These are phyloP conservation scores for Penicillium polonicum DNA, from an alignment of 2,329 filamentous ascomycete species.

Conservation along the genomic window DNA sequence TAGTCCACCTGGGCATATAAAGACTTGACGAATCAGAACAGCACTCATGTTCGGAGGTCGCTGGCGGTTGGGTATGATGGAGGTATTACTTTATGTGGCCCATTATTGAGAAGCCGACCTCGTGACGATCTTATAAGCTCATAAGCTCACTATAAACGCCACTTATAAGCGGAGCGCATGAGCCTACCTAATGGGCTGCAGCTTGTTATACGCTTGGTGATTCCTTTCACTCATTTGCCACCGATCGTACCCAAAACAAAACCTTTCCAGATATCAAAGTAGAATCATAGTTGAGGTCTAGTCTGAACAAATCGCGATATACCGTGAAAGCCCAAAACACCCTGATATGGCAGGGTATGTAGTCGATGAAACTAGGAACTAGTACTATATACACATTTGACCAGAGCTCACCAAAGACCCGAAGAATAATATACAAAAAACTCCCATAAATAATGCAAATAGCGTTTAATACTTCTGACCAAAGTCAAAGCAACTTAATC, in stretches of 20 bases:
- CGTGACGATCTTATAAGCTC: too few species aligned
- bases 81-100: not conserved
- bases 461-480: not conserved
- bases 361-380: not conserved
- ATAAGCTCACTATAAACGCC: not conserved
- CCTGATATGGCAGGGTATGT: not conserved
- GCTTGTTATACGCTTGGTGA: not conserved
- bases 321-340: not conserved
- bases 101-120: not conserved
- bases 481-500: constrained; percentile 8
- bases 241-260: not conserved
- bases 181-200: not conserved
- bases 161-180: not conserved
- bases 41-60: too few species aligned
- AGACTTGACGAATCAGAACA: not conserved
- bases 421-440: constrained; percentile 7
- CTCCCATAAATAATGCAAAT: constrained; percentile 11
- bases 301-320: not conserved
- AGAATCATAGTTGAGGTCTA: not conserved
- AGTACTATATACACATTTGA: constrained; percentile 11
- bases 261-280: not conserved
- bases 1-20: not conserved
- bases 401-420: not conserved
- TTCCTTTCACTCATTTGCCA: not conserved
- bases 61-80: not conserved